A percentile compares a stretch with the other conserved stretches of the same genome.
phyloP scores from a whole-genome alignment of 306 rosid species.

The Gillenia trifoliata region DNA sequence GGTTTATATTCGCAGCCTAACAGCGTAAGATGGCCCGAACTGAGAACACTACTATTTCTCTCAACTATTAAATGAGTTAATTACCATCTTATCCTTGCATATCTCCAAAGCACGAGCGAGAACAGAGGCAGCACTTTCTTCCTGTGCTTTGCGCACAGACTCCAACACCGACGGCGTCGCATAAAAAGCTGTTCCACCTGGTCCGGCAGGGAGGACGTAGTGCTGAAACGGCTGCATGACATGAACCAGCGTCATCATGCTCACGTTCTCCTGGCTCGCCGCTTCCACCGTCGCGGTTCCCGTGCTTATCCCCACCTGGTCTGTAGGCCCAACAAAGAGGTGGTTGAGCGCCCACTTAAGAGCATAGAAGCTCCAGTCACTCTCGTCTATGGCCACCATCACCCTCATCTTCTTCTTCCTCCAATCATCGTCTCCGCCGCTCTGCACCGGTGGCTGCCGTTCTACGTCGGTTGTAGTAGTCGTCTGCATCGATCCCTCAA shows the following conservation, averaged over 20 bases:
- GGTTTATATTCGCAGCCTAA: neutral
- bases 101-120: constrained; percentile 47
- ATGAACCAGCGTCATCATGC: constrained; percentile 39
- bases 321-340: constrained; percentile 11
- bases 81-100: constrained; percentile 55
- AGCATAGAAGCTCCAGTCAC: constrained; percentile 57
- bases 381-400: constrained; percentile 72
- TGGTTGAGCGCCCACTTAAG: constrained; percentile 54
- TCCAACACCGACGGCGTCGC: constrained; percentile 39
- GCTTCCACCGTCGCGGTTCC: neutral
- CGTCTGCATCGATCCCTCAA: neutral
- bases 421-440: neutral
- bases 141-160: constrained; percentile 59
- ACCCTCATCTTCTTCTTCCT: constrained; percentile 35
- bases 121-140: constrained; percentile 37
- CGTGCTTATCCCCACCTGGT: neutral
- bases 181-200: constrained; percentile 38
- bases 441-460: neutral
- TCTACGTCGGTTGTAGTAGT: neutral
- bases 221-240: constrained; percentile 37
- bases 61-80: neutral
- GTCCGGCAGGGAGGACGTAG: constrained; percentile 34
- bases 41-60: neutral
- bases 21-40: no score
- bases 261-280: constrained; percentile 5